Base-by-base conservation (phyloP, 2,329 filamentous ascomycete genomes). In the Aspergillus persii region DNA sequence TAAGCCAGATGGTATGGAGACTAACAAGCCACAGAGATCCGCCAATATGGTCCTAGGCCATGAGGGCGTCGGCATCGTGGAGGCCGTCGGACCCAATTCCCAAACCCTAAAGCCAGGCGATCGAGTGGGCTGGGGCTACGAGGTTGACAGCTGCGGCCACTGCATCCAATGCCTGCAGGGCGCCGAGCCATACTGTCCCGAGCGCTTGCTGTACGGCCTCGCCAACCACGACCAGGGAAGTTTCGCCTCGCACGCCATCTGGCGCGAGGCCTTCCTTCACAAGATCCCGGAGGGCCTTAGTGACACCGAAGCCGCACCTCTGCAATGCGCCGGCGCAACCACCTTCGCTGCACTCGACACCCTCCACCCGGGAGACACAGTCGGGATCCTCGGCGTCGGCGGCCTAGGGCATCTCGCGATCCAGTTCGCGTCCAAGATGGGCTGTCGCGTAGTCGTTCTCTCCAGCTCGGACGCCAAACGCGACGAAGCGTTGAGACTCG, bases 331-430 rank as follows among this genome's bases (percentile, higher is more conserved):
- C 23, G 76, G 76, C 9, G 74, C 71, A 1, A 78, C 76, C 1
- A 72, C 76, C 26, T 77, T 70, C 71, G 83, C 82, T 1, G 88
- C 89, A 0, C 76, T 93, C 8, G 83, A 74, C 52, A 68, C 66
- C 59, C 85, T 90, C 4, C 85, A 86, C 1, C 85, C 88, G 0
- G 89, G 87, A 1, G 89, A 89, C 71, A 81, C 76, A 7, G 88
- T 93, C 1, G 89, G 84, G 0, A 84, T 92, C 50, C 79, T 90
- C 15, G 89, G 89, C 2, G 77, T 92, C 7, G 89, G 89, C 23
- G 89, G 89, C 0, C 77, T 92, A 0, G 89, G 89, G 0, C 89
- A 92, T 67, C 86, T 91, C 61, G 89, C 84, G 0, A 74, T 92
- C 27, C 81, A 90, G 64, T 90, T 84, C 69, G 86, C 89, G 0